These are phyloP conservation scores for Salicornia ramosissima DNA, from an alignment of 148 eudicot species.

Conservation along the genomic window DNA sequence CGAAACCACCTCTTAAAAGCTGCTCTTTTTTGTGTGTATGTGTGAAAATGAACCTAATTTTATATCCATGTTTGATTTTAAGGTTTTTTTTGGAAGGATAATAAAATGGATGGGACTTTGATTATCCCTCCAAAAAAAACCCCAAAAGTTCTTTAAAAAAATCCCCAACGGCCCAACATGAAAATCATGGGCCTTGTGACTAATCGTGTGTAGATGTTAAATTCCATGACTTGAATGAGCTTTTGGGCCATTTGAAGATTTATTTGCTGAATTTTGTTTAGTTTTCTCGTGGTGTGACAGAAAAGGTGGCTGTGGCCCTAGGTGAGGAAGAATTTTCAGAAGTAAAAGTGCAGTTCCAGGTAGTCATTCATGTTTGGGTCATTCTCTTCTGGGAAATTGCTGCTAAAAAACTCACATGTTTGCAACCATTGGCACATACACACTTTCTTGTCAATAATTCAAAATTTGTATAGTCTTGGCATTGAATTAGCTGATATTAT, in stretches of 20 bases:
- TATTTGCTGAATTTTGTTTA: neutral
- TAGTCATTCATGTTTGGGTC: slow-evolving; percentile 18
- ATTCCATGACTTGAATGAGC: neutral
- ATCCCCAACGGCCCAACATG: too few relatives aligned
- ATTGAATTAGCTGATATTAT: neutral
- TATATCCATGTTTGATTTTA: too few relatives aligned
- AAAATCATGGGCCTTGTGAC: slow-evolving; percentile 10
- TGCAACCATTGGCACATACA: neutral
- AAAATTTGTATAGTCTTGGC: neutral
- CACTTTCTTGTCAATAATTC: neutral
- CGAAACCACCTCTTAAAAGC: too few relatives aligned
- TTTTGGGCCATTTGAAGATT: neutral
- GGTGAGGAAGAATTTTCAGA: slow-evolving; percentile 76
- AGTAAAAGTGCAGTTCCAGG: slow-evolving; percentile 88
- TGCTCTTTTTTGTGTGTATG: too few relatives aligned
- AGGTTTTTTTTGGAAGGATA: too few relatives aligned
- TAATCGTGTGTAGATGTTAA: neutral
- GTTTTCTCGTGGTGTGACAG: slow-evolving; percentile 17
- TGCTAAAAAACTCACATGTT: neutral
- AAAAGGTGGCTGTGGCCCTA: slow-evolving; percentile 23
- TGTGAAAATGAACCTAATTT: too few relatives aligned
- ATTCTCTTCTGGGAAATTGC: neutral
- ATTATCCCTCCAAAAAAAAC: too few relatives aligned
- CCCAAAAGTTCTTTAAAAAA: too few relatives aligned
- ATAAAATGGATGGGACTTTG: too few relatives aligned